phyloP scores from a whole-genome alignment of 192 early-diverging fungal species.

The Tieghemiomyces parasiticus region DNA sequence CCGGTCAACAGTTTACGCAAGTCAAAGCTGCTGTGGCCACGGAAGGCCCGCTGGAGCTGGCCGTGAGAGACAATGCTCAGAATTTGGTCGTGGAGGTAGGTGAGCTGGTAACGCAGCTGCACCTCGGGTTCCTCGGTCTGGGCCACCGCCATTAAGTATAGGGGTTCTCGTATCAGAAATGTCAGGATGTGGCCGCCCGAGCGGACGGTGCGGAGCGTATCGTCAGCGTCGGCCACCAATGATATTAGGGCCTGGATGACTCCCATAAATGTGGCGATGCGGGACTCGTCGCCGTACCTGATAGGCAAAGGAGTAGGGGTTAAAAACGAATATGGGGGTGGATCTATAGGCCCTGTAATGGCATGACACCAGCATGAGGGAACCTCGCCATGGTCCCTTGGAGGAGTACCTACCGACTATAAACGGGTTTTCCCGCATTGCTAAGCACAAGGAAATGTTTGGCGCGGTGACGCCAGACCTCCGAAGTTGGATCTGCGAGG shows the following conservation, averaged over 20 bases:
- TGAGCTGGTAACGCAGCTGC: constrained; percentile 65
- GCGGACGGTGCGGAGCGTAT: constrained; percentile 41
- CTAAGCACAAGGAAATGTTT: constrained; percentile 90
- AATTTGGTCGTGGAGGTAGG: constrained; percentile 67
- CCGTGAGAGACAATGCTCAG: constrained; percentile 63
- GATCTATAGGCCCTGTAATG: too few relatives aligned
- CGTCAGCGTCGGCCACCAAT: constrained; percentile 70
- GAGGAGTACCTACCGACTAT: constrained; percentile 51
- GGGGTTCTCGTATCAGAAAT: constrained; percentile 61
- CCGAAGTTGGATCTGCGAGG: not conserved
- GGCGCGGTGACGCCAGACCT: not conserved
- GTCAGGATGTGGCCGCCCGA: constrained; percentile 65
- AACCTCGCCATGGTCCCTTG: too few relatives aligned
- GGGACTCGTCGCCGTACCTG: constrained; percentile 77
- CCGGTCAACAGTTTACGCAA: constrained; percentile 66
- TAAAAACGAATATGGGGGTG: constrained; percentile 7
- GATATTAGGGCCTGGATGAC: constrained; percentile 80
- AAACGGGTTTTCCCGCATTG: constrained; percentile 90
- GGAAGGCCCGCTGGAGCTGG: constrained; percentile 76
- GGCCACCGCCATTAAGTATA: constrained; percentile 75
- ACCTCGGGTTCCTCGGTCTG: constrained; percentile 59
- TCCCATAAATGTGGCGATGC: constrained; percentile 76
- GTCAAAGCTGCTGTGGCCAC: constrained; percentile 77
- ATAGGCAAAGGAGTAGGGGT: not conserved
- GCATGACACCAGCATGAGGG: too few relatives aligned